These are phyloP conservation scores for Solanum medicagineum DNA, from an alignment of 257 asterid species.

Conservation along the genomic window DNA sequence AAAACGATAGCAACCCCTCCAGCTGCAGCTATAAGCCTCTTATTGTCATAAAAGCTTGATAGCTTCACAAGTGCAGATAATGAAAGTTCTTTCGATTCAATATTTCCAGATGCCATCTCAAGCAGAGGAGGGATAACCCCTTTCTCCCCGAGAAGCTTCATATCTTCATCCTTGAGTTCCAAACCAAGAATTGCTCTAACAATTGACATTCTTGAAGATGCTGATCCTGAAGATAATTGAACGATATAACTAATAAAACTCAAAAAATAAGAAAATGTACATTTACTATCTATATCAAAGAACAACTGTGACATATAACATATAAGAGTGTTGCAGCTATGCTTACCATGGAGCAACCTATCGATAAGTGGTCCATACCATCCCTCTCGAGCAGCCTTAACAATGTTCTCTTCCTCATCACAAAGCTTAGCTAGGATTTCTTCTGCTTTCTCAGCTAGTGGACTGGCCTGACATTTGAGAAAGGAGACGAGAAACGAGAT, in stretches of 20 bases:
- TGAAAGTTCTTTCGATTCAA: slow-evolving; percentile 36
- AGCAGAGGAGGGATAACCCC: slow-evolving; percentile 33
- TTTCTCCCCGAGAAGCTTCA: slow-evolving; percentile 32
- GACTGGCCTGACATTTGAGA: slow-evolving; percentile 5
- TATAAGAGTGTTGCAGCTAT: background rate
- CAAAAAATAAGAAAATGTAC: background rate
- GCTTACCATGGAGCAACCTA: slow-evolving; percentile 31
- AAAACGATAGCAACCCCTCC: slow-evolving; percentile 33
- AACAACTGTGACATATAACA: background rate
- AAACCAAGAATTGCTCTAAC: slow-evolving; percentile 30
- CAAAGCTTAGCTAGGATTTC: slow-evolving; percentile 37
- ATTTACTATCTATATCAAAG: background rate
- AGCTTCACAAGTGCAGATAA: slow-evolving; percentile 33
- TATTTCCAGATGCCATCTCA: slow-evolving; percentile 38
- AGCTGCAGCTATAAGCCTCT: slow-evolving; percentile 27
- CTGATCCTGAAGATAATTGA: slow-evolving; percentile 24
- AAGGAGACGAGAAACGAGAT: slow-evolving; percentile 27
- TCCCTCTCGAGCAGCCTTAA: slow-evolving; percentile 37
- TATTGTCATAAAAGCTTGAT: slow-evolving; percentile 22
- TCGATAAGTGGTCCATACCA: slow-evolving; percentile 43
- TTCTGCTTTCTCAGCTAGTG: slow-evolving; percentile 14
- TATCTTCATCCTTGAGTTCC: slow-evolving; percentile 32
- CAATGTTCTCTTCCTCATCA: slow-evolving; percentile 31
- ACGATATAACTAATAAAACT: background rate
- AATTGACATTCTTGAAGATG: slow-evolving; percentile 26